Base-by-base conservation (phyloP, 2,329 filamentous ascomycete genomes). In the Arthrobotrys musiformis region DNA sequence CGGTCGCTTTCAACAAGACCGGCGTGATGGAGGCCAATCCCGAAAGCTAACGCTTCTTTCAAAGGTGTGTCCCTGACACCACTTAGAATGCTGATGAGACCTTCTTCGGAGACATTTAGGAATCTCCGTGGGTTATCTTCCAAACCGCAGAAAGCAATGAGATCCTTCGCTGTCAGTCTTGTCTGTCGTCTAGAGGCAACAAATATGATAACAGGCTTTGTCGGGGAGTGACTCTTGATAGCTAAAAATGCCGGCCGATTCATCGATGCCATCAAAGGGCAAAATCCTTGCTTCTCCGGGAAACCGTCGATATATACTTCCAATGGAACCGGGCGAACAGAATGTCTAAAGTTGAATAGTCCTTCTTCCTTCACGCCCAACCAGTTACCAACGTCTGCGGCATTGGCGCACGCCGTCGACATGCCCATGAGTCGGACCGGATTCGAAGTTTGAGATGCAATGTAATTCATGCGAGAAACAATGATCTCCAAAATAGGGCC, bases 231-330 rank as follows among this genome's bases (percentile, higher is more conserved):
- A 9, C 91, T 93, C 84, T 99, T 97, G 83, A 99, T 95, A 0
- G 95, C 95, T 33, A 98, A 86, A 84, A 98, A 99, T 0, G 95
- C 97, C 1, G 95, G 95, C 5, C 95, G 89, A 82, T 99, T 99
- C 95, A 99, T 99, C 0, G 93, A 97, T 84, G 98, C 94, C 95
- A 99, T 99, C 79, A 99, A 85, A 0, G 95, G 93, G 81, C 94
- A 98, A 85, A 99, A 99, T 0, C 95, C 95, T 75, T 94, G 89
- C 80, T 95, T 91, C 82, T 98, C 93, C 0, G 95, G 94, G 82
- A 99, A 99, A 0, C 95, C 96, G 82, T 99, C 95, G 80, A 99
- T 99, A 84, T 93, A 99, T 48, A 97, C 92, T 83, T 99, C 94
- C 42, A 99, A 84, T 0, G 96, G 95, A 8, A 99, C 96, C 1